Percentiles rank a stretch among this genome's conserved stretches.
phyloP scores from a whole-genome alignment of 805 yeast species.

The Metschnikowia gruessii region DNA sequence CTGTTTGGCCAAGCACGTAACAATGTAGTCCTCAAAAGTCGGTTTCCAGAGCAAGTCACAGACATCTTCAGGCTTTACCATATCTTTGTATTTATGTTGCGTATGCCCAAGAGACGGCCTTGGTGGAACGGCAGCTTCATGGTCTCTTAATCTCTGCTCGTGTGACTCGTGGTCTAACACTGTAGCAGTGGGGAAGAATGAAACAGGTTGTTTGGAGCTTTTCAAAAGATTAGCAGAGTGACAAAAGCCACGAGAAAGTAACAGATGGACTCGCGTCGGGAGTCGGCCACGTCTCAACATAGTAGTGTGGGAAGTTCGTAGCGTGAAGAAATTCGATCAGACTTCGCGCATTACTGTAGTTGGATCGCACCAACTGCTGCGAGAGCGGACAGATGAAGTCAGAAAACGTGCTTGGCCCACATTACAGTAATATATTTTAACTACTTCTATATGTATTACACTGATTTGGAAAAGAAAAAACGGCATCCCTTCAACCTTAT shows the following conservation, averaged over 20 bases:
- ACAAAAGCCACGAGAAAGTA: background rate
- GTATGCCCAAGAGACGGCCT: conserved; percentile 22
- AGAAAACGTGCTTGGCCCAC: background rate
- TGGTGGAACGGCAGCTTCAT: conserved; percentile 35
- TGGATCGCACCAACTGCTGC: background rate
- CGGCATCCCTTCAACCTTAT: no score
- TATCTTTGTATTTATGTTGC: conserved; percentile 19
- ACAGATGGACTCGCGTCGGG: background rate
- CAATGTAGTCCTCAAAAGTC: conserved; percentile 28
- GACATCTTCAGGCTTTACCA: conserved; percentile 33
- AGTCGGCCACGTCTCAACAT: conserved; percentile 7
- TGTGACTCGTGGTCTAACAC: conserved; percentile 29
- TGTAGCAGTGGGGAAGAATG: conserved; percentile 30
- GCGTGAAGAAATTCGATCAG: background rate
- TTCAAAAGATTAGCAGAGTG: background rate
- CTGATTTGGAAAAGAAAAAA: no score
- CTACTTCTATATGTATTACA: no score
- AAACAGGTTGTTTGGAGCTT: conserved; percentile 1
- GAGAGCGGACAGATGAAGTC: background rate
- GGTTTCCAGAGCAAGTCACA: conserved; percentile 35
- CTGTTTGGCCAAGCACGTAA: conserved; percentile 28
- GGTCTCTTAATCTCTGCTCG: conserved; percentile 27
- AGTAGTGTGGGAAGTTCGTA: background rate
- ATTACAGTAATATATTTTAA: no score
- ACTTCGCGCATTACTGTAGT: conserved; percentile 4